Evolutionary conservation across 2,329 filamentous ascomycete species (phyloP).

Genomic region (Aspergillus pseudoviridinutans): DNA sequence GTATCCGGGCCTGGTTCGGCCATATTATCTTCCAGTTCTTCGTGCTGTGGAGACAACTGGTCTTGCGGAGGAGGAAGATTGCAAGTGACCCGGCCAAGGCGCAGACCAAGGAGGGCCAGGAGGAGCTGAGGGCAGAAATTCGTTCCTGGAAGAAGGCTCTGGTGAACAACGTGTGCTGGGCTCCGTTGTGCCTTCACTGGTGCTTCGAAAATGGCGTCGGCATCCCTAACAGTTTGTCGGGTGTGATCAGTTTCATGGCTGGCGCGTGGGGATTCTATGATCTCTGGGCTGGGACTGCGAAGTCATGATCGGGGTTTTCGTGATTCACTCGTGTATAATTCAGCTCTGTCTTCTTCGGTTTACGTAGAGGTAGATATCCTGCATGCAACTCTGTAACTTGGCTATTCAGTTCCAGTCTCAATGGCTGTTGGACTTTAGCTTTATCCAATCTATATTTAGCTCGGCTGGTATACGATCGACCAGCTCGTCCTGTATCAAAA

Average conservation of each 20-base stretch:
- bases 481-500: too few relatives aligned
- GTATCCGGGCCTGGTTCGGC: conserved; percentile 72
- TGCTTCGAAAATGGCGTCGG: conserved; percentile 62
- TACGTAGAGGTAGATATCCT: not conserved
- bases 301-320: conserved; percentile 7
- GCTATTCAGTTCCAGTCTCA: too few relatives aligned
- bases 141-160: conserved; percentile 57
- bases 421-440: too few relatives aligned
- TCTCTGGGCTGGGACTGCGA: conserved; percentile 42
- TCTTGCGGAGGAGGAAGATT: conserved; percentile 28
- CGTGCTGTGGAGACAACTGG: conserved; percentile 52
- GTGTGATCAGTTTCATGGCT: conserved; percentile 54
- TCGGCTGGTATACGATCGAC: too few relatives aligned
- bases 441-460: too few relatives aligned
- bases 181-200: conserved; percentile 82
- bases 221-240: conserved; percentile 56
- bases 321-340: conserved; percentile 1
- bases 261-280: conserved; percentile 44
- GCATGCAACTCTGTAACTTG: not conserved
- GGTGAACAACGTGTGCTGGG: conserved; percentile 68
- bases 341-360: not conserved
- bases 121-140: conserved; percentile 42
- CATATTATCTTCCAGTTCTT: conserved; percentile 75
- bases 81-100: conserved; percentile 22
- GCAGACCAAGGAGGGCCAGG: conserved; percentile 24